Conservation (phyloP, 805 yeast species). For the Schwanniomyces sp. region DNA sequence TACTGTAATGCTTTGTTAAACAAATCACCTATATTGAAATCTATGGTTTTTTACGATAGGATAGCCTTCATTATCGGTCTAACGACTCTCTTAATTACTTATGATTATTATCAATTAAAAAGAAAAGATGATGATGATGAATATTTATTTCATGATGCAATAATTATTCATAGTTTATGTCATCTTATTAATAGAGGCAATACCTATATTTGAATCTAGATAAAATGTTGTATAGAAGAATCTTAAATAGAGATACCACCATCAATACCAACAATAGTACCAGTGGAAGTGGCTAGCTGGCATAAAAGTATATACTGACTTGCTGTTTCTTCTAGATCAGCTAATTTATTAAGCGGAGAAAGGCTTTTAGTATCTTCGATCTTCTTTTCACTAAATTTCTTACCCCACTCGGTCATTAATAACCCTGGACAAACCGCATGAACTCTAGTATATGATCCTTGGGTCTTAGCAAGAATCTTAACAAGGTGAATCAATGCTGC, state of each 20-base stretch:
- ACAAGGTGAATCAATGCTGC: slow-evolving; percentile 38
- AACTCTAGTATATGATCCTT: slow-evolving; percentile 35
- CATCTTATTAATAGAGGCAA: background rate
- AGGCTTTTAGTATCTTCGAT: slow-evolving; percentile 9
- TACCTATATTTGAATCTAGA: background rate
- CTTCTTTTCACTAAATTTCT: slow-evolving; percentile 15
- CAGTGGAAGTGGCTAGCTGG: slow-evolving; percentile 20
- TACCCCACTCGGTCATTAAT: slow-evolving; percentile 25
- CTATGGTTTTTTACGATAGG: background rate
- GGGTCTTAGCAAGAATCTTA: slow-evolving; percentile 36
- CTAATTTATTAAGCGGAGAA: slow-evolving; percentile 17
- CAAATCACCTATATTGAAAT: background rate
- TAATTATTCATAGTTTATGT: background rate
- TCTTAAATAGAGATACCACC: slow-evolving; percentile 16
- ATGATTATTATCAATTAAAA: background rate
- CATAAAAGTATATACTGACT: slow-evolving; percentile 18
- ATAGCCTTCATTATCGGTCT: background rate
- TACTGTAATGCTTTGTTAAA: background rate
- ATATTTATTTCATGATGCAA: background rate
- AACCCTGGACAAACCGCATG: slow-evolving; percentile 40
- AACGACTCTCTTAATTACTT: background rate
- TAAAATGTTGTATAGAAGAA: background rate
- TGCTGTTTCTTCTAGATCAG: slow-evolving; percentile 24
- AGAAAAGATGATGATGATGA: background rate
- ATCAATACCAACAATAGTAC: slow-evolving; percentile 22